phyloP scores from a whole-genome alignment of 768 basidiomycete species.

The Leucocoprinus sp. region DNA sequence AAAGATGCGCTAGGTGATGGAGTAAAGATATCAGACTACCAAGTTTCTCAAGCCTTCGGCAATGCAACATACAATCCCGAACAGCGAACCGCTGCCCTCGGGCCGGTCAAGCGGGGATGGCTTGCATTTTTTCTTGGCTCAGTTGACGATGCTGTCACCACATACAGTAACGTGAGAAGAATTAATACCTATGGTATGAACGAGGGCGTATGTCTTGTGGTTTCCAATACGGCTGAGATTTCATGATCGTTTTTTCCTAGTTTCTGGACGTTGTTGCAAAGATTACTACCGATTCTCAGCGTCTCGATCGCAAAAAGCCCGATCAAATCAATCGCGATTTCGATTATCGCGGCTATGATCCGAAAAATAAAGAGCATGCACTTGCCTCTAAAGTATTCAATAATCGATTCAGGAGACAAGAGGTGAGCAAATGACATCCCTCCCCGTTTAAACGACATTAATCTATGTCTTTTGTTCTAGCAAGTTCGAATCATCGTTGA shows the following conservation, averaged over 20 bases:
- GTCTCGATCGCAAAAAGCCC: conserved; percentile 43
- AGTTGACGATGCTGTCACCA: conserved; percentile 32
- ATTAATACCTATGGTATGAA: conserved; percentile 36
- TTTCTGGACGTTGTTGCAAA: conserved; percentile 36
- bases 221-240: not conserved
- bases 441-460: conserved; percentile 6
- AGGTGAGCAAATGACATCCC: conserved; percentile 38
- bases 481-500: conserved; percentile 21
- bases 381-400: conserved; percentile 32
- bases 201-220: conserved; percentile 23
- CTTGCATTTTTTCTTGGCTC: conserved; percentile 37
- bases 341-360: conserved; percentile 10
- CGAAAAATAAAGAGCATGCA: conserved; percentile 15
- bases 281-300: conserved; percentile 34
- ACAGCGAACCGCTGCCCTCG: conserved; percentile 22
- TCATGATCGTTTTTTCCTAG: not conserved
- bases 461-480: conserved; percentile 14
- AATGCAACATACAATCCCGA: conserved; percentile 27
- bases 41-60: conserved; percentile 28
- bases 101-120: conserved; percentile 41
- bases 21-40: conserved; percentile 26
- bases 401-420: conserved; percentile 19
- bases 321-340: conserved; percentile 34
- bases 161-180: conserved; percentile 31
- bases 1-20: conserved; percentile 30